phyloP scores from a whole-genome alignment of 805 yeast genomes.

The Brettanomyces nanus region DNA sequence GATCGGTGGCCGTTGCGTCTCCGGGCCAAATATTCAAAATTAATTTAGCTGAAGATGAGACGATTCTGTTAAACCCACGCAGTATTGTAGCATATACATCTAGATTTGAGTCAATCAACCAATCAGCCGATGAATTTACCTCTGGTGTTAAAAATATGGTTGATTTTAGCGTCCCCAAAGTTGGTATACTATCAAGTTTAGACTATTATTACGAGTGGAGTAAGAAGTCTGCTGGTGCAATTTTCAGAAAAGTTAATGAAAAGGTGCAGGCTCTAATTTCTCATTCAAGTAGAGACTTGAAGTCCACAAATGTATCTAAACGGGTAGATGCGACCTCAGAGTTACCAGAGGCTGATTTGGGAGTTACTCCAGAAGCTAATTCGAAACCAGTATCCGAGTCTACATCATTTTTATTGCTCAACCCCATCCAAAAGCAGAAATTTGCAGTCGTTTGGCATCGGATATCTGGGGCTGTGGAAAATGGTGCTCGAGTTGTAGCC shows the following conservation, averaged over 20 bases:
- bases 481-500: background rate
- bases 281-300: background rate
- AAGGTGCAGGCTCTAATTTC: background rate
- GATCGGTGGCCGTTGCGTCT: slow-evolving; percentile 32
- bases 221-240: too few relatives aligned
- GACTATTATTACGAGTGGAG: background rate
- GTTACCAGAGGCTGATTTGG: background rate
- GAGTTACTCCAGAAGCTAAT: background rate
- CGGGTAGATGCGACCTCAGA: background rate
- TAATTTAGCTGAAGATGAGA: slow-evolving; percentile 28
- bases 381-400: background rate
- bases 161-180: slow-evolving; percentile 19
- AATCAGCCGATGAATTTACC: slow-evolving; percentile 6
- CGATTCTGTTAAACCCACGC: slow-evolving; percentile 30
- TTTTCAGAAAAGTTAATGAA: background rate
- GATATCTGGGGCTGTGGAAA: background rate
- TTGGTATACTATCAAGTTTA: slow-evolving; percentile 5
- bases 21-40: slow-evolving; percentile 33
- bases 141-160: slow-evolving; percentile 13
- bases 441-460: background rate
- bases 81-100: slow-evolving; percentile 31
- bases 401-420: background rate
- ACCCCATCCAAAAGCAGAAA: background rate
- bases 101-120: background rate
- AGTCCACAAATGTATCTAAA: background rate